These are phyloP conservation scores for Pseudomicrostroma phylloplanum DNA, from an alignment of 1,284 basidiomycete genomes.

Conservation along the genomic window DNA sequence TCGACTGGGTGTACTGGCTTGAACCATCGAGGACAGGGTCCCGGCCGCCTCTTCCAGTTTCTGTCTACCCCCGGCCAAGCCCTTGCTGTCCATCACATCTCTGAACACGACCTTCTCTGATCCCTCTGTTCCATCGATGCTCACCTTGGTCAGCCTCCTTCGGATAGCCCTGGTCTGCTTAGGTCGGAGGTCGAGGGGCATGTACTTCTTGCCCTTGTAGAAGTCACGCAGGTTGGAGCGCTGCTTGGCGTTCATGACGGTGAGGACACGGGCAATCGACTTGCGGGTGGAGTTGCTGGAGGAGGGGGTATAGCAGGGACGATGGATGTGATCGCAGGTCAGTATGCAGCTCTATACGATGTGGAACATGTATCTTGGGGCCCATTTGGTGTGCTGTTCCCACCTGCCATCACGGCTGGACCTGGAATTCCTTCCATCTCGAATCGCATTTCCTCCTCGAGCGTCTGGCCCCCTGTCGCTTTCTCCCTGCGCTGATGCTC, in stretches of 20 bases:
- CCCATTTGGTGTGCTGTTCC: not conserved
- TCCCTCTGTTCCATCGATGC: not conserved
- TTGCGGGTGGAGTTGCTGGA: slow-evolving; percentile 78
- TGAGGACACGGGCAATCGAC: slow-evolving; percentile 96
- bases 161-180: slow-evolving; percentile 99
- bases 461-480: not conserved
- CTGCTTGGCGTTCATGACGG: slow-evolving; percentile 97
- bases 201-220: slow-evolving; percentile 96
- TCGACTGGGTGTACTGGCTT: too few relatives aligned
- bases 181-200: slow-evolving; percentile 90
- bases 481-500: not conserved
- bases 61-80: too few relatives aligned
- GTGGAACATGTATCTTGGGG: not conserved
- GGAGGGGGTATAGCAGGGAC: not conserved
- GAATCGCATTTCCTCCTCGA: not conserved
- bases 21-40: too few relatives aligned
- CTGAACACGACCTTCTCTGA: too few relatives aligned
- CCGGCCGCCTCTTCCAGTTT: too few relatives aligned
- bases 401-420: not conserved
- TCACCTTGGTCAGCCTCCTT: slow-evolving; percentile 81
- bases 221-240: slow-evolving; percentile 93
- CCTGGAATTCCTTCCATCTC: not conserved
- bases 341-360: too few relatives aligned
- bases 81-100: too few relatives aligned
- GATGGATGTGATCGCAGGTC: too few relatives aligned